A percentile compares a stretch with the other conserved stretches of the same genome.
These are phyloP conservation scores for Magnolia officinalis DNA, from an alignment of 164 flowering plant genomes.

Conservation along the genomic window DNA sequence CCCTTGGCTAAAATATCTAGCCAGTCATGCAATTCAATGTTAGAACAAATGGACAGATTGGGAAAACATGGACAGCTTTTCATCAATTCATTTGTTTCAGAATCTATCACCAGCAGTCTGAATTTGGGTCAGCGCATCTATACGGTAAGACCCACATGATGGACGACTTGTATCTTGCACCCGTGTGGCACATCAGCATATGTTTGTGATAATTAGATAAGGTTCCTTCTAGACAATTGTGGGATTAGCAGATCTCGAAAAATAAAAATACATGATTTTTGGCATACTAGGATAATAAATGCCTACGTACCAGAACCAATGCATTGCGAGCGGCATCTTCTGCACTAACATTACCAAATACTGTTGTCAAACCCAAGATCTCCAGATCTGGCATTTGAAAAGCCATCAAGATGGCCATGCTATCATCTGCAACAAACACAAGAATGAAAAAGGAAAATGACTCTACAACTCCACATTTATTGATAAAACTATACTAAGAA, in stretches of 20 bases:
- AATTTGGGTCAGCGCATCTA: background rate
- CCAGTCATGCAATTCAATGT: background rate
- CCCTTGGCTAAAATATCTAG: background rate
- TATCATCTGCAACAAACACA: constrained; percentile 57
- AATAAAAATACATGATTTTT: background rate
- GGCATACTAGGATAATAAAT: background rate
- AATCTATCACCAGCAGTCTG: background rate
- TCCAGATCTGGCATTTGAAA: constrained; percentile 79
- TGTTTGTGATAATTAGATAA: background rate
- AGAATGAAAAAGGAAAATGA: background rate
- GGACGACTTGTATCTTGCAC: too few relatives aligned
- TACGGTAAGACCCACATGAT: background rate
- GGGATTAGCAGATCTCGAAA: background rate
- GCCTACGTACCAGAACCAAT: constrained; percentile 67
- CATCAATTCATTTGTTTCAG: background rate
- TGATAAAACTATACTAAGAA: background rate
- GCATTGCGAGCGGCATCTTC: constrained; percentile 88
- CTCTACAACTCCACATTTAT: too few relatives aligned
- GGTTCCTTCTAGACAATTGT: background rate
- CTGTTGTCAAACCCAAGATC: constrained; percentile 79
- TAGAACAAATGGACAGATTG: background rate
- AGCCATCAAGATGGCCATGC: constrained; percentile 97
- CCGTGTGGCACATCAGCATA: background rate
- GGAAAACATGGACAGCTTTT: background rate
- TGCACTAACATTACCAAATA: constrained; percentile 79